Evolutionary conservation across 495 filamentous ascomycete genomes (phyloP), one percentile per base, ranked within the genome.

Genomic region (Aspergillus haitiensis): DNA sequence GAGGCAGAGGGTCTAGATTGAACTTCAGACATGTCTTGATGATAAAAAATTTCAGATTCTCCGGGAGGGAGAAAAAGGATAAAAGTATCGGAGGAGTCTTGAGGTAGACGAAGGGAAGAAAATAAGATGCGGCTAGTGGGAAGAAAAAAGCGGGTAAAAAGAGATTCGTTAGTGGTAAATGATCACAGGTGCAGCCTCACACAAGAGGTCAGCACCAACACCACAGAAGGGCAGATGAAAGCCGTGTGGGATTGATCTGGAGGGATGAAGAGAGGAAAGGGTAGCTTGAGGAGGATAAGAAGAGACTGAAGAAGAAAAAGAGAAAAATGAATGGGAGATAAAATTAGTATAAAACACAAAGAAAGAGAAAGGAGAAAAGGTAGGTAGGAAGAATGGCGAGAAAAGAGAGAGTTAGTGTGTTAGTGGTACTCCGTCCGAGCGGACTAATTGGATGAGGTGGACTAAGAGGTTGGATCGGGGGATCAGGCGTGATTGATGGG

Each of bases 11-110:
- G 82, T 81, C 94, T 84, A 73, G 88, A 81, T 80, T 92, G 87
- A 76, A 90, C 86, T 84, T 97, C 94, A 81, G 94, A 95, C 93
- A 98, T 97, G 68, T 64, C 70, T 63, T 70, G 63, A 65, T 44
- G 69, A 68, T 62, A 65, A 46, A 52, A 53, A 63, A 64, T 55
- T 50, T 63, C 47, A 57, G 59, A 57, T 60, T 61, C 64, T 67
- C 61, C 61, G 59, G 54, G 61, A 64, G 66, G 70, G 70, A 73
- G 69, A 67, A 71, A 72, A 65, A 61, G 56, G 70, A 71, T 72
- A 71, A 58, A 68, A 62, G 66, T 71, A 58, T 55, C 66, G 67
- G 60, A 71, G 75, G 67, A 66, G 61, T 60, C 62, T 67, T 66
- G 67, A 69, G 66, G 61, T 58, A 50, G 72, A 70, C 61, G 70